These are phyloP conservation scores for Jimgerdemannia lactiflua DNA, from an alignment of 192 early-diverging fungal genomes.

Conservation along the genomic window DNA sequence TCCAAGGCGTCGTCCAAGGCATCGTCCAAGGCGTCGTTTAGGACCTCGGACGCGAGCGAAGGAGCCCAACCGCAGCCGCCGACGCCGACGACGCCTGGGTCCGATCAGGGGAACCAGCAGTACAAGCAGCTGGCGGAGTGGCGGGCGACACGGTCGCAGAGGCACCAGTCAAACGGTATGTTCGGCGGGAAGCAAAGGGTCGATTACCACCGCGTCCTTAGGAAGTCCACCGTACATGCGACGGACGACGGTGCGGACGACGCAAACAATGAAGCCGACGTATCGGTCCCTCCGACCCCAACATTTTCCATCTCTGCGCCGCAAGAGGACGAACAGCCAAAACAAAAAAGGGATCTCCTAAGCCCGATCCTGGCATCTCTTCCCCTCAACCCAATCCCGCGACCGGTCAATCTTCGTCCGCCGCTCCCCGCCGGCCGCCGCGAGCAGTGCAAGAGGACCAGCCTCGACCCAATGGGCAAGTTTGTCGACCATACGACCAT, in stretches of 20 bases:
- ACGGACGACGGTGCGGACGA: not conserved
- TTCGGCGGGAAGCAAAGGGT: not conserved
- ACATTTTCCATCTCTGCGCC: too few relatives aligned
- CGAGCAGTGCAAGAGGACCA: not conserved
- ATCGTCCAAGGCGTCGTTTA: not conserved
- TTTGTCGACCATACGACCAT: not conserved
- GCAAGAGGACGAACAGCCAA: too few relatives aligned
- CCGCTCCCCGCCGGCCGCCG: not conserved
- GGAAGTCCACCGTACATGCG: not conserved
- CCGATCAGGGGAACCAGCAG: not conserved
- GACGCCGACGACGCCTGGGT: too few relatives aligned
- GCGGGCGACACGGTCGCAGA: not conserved
- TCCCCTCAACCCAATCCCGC: not conserved
- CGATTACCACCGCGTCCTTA: not conserved
- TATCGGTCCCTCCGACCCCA: too few relatives aligned
- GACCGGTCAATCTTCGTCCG: not conserved
- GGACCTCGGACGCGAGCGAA: too few relatives aligned
- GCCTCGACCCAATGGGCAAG: not conserved
- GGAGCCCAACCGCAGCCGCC: not conserved
- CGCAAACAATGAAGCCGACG: too few relatives aligned
- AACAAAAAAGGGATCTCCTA: too few relatives aligned
- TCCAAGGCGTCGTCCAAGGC: not conserved
- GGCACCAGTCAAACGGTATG: not conserved
- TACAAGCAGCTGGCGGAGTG: slow-evolving; percentile 1
- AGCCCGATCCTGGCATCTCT: too few relatives aligned